Percentiles rank a stretch among this genome's conserved stretches.
Evolutionary conservation across 2,329 filamentous ascomycete species (phyloP).

Genomic region (Talaromyces sp.): DNA sequence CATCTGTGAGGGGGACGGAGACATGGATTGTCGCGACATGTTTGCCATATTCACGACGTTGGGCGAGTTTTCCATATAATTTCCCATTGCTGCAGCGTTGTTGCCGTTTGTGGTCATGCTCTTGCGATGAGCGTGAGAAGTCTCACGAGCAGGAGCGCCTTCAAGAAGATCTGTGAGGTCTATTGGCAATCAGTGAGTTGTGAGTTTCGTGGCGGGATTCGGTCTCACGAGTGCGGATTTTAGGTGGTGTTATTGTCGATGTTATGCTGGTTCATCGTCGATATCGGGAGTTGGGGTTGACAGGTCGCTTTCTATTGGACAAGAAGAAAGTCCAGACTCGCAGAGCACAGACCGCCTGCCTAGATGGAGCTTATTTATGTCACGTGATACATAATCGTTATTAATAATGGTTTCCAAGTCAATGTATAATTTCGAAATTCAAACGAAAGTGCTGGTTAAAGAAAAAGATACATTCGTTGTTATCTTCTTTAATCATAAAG

Average conservation of each 20-base stretch:
- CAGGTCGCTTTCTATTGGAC: constrained; percentile 5
- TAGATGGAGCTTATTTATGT: not conserved
- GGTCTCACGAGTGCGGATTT: not conserved
- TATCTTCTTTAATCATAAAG: not conserved
- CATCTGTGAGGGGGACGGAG: constrained; percentile 31
- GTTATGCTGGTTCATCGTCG: not conserved
- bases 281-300: not conserved
- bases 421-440: too few species aligned
- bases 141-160: constrained; percentile 8
- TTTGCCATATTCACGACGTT: constrained; percentile 32
- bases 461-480: too few species aligned
- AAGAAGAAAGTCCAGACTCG: not conserved
- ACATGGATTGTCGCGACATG: constrained; percentile 34
- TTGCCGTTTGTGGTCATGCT: constrained; percentile 27
- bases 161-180: not conserved
- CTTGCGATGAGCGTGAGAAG: constrained; percentile 26
- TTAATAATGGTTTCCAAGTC: not conserved
- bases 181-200: not conserved
- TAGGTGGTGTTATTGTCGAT: not conserved
- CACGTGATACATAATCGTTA: not conserved
- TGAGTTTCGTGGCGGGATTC: not conserved
- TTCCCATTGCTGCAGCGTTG: constrained; percentile 27
- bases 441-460: not conserved
- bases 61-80: constrained; percentile 32
- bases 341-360: not conserved